These are phyloP conservation scores for Protomyces pachydermus DNA, from an alignment of 1,139 yeast species.

Conservation along the genomic window DNA sequence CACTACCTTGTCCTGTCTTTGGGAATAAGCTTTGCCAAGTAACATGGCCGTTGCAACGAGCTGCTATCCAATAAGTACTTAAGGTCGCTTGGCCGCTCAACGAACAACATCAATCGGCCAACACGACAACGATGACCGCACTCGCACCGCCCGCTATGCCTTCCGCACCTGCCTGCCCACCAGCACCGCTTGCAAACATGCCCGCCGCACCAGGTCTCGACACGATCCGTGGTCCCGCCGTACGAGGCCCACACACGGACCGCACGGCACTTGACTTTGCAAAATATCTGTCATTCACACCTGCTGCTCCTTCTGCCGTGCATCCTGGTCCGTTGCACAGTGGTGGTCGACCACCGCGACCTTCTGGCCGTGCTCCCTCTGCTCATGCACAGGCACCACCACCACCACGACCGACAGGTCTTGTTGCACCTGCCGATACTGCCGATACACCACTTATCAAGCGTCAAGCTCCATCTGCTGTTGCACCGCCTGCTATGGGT, in stretches of 20 bases:
- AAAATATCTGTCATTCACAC: too few relatives aligned
- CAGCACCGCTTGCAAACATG: not conserved
- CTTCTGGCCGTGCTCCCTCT: not conserved
- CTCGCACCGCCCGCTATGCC: not conserved
- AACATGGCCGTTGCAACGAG: too few relatives aligned
- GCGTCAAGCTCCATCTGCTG: not conserved
- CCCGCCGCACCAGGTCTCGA: not conserved
- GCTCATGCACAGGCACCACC: not conserved
- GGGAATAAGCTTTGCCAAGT: too few relatives aligned
- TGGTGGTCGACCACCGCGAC: not conserved
- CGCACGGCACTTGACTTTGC: too few relatives aligned
- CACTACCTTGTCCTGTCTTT: too few relatives aligned
- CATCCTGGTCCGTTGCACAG: too few relatives aligned
- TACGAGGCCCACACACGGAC: too few relatives aligned
- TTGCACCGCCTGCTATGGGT: not conserved
- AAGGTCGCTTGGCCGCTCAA: too few relatives aligned
- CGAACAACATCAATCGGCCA: too few relatives aligned
- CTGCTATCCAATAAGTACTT: not conserved
- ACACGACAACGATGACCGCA: not conserved
- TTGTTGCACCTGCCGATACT: not conserved
- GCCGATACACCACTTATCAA: not conserved
- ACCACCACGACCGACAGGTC: not conserved
- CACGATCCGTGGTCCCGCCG: not conserved
- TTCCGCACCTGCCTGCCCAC: not conserved
- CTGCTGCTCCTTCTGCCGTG: too few relatives aligned